Evolutionary conservation across 2,329 filamentous ascomycete species (phyloP), one percentile per base, ranked within the genome.

Genomic region (Colletotrichum brevisporum): DNA sequence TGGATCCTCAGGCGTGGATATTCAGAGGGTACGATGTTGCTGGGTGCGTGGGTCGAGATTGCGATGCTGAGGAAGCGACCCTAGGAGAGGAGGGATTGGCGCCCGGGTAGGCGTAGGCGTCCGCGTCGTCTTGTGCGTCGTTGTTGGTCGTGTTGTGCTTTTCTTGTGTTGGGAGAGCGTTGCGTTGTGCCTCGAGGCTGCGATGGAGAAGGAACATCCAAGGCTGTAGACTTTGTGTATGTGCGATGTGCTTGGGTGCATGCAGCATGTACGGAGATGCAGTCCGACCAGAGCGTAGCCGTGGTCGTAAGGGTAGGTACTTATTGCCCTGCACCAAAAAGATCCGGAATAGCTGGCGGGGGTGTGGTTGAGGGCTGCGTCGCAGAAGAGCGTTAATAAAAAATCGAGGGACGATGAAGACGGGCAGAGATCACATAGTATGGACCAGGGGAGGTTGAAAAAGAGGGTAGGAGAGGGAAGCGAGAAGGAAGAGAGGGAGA

Each of bases 1-100:
- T 72, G 67, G 67, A 67, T 69, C 67, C 67, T 69, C 63, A 67
- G 56, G 53, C 66, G 63, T 69, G 67, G 63, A 60, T 61, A 47
- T 62, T 54, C 67, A 43, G 57, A 65, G 63, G 52, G 61, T 57
- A 61, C 52, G 67, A 67, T 69, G 24, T 69, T 69, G 54, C 58
- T 50, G 61, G 66, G 55, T 58, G 18, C 61, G 66, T 69, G 66
- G 66, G 66, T 69, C 66, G 61, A 69, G 66, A 69, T 68, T 68
- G 61, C 61, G 48, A 68, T 69, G 66, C 59, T 65, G 66, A 69
- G 61, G 53, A 67, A 64, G 61, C 66, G 31, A 69, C 54, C 66
- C 66, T 59, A 53, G 54, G 31, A 58, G 55, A 57, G 39, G 66
- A 56, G 64, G 61, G 66, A 63, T 65, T 55, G 66, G 54, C 59